Evolutionary conservation across 75 land plant species (phyloP).

Genomic region (Selaginella moellendorffii): DNA sequence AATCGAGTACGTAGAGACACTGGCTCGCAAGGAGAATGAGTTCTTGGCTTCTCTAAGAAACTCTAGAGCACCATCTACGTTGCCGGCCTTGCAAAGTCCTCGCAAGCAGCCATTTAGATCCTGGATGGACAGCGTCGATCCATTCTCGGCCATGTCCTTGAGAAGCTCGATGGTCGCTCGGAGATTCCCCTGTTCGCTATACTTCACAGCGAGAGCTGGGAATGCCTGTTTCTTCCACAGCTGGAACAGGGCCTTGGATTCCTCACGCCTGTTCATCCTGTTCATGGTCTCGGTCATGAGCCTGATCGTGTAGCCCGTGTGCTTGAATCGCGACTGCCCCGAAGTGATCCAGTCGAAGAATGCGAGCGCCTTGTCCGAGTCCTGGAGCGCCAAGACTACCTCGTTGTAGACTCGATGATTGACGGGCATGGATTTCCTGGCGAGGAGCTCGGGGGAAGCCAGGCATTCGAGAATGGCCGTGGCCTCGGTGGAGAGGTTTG

Average conservation of each 20-base stretch:
- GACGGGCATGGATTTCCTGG: neutral
- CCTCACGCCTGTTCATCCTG: neutral
- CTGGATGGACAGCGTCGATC: neutral
- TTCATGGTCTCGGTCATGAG: neutral
- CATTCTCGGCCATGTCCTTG: neutral
- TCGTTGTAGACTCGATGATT: neutral
- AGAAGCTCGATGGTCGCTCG: neutral
- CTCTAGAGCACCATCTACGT: neutral
- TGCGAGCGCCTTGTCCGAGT: neutral
- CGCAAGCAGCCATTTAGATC: neutral
- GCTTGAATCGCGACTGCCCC: neutral
- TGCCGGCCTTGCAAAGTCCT: neutral
- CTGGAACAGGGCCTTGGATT: neutral
- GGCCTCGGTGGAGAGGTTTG: neutral
- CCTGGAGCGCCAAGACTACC: neutral
- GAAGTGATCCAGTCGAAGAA: neutral
- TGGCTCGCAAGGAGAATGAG: neutral
- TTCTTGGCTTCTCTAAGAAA: neutral
- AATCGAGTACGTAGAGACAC: neutral
- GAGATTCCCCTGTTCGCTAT: neutral
- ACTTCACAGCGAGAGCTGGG: neutral
- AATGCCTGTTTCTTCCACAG: neutral
- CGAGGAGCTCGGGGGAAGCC: neutral
- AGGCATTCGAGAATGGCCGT: neutral
- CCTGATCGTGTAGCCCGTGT: neutral